Base-by-base conservation (phyloP, 108 stramenopile species). In the Cyclotella choctawhatcheeana region DNA sequence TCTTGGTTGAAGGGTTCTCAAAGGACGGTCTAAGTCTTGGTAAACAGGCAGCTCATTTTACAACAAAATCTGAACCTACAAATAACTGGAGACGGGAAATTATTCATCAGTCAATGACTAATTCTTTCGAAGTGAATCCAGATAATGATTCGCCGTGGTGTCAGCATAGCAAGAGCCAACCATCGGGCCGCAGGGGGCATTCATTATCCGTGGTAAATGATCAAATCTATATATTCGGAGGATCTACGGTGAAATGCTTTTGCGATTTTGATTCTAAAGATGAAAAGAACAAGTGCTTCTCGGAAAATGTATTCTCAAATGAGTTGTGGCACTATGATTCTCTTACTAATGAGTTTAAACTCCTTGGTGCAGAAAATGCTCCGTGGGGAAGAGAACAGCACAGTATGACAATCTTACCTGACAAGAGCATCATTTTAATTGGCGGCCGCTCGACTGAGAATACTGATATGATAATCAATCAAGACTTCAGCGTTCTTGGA, bases 211-310 rank as follows among this genome's bases (percentile, higher is more conserved):
- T 50, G 5, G 35, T 69, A 14, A 68, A 80, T 34, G 56, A 69
- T 54, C 35, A 74, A 34, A 73, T 80, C 21, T 80, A 80, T 34
- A 67, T 80, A 6, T 80, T 80, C 30, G 79, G 79, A 0, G 79
- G 79, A 21, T 59, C 60, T 0, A 67, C 73, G 6, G 21, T 67
- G 13, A 61, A 61, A 32, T 80, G 79, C 33, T 14, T 69, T 44
- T 80, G 79, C 48, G 27, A 50, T 29, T n/a, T 21, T 25, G 27
- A 61, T 33, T 18, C 48, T 8, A 32, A 33, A 13, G 8, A 51
- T 20, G n/a, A 20, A 2, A 21, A 58, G 18, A 47, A 61, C 17
- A 25, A 5, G 14, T 80, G 79, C 43, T 50, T 45, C 0, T 47
- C 22, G 1, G 53, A 69, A 14, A 62, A 61, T 55, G 66, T 80